A percentile compares a stretch with the other conserved stretches of the same genome.
These are phyloP conservation scores for Madurella mycetomatis DNA, from an alignment of 2,329 filamentous ascomycete genomes.

Conservation along the genomic window DNA sequence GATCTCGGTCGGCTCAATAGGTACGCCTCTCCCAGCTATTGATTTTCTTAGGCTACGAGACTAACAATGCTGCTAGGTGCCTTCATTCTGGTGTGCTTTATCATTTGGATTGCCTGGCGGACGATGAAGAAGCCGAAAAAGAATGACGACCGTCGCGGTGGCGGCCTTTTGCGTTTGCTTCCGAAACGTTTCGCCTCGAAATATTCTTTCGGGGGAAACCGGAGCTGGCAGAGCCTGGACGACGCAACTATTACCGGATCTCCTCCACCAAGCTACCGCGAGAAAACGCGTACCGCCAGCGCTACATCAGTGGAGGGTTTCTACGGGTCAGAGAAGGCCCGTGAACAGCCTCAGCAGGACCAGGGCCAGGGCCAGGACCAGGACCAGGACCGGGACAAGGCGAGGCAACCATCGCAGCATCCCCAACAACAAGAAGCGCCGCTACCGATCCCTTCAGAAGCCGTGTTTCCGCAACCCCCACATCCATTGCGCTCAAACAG, in stretches of 20 bases:
- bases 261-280: slow-evolving; percentile 22
- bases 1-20: slow-evolving; percentile 34
- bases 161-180: slow-evolving; percentile 13
- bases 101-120: slow-evolving; percentile 44
- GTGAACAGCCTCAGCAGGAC: slow-evolving; percentile 11
- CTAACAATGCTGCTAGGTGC: slow-evolving; percentile 32
- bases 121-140: slow-evolving; percentile 33
- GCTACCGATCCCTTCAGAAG: background rate
- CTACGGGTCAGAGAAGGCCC: slow-evolving; percentile 22
- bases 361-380: background rate
- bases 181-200: slow-evolving; percentile 27
- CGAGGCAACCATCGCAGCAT: no score
- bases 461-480: background rate
- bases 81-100: slow-evolving; percentile 42
- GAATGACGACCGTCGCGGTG: slow-evolving; percentile 20
- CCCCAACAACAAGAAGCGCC: background rate
- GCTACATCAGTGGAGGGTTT: slow-evolving; percentile 14
- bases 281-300: slow-evolving; percentile 15
- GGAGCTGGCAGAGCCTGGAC: slow-evolving; percentile 31
- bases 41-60: background rate
- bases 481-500: background rate
- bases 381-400: background rate
- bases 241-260: slow-evolving; percentile 18
- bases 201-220: slow-evolving; percentile 34
- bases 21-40: slow-evolving; percentile 20